Conservation (phyloP, 2,329 filamentous ascomycete species). For the Talaromyces verruculosus region DNA sequence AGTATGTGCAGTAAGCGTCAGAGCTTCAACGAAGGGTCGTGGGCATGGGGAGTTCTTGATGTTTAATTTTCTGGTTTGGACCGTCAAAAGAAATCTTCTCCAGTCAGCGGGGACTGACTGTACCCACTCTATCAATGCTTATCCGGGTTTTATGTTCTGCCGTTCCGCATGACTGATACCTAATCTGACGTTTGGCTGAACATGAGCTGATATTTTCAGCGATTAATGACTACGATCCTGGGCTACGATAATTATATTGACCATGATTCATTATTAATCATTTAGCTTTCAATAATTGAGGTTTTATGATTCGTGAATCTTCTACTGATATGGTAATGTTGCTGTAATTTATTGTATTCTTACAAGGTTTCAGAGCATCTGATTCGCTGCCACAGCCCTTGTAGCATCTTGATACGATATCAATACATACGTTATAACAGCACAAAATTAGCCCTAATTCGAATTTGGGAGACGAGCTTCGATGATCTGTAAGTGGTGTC, state of each 20-base stretch:
- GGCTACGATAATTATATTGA: background rate
- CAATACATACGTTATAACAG: background rate
- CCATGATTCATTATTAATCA: background rate
- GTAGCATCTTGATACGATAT: background rate
- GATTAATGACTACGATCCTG: background rate
- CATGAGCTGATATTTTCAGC: background rate
- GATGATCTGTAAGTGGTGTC: no score
- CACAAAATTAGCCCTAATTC: background rate
- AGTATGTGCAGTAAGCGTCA: background rate
- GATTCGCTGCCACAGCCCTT: background rate
- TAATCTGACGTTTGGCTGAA: background rate
- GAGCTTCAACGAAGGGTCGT: background rate
- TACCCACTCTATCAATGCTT: conserved; percentile 11
- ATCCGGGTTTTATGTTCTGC: conserved; percentile 26
- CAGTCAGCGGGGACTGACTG: conserved; percentile 8
- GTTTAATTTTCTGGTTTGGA: background rate
- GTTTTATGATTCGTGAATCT: no score
- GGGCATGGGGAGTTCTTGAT: background rate
- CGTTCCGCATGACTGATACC: conserved; percentile 12
- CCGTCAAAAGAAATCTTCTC: conserved; percentile 13
- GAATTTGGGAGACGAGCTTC: background rate
- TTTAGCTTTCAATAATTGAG: background rate
- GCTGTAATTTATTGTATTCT: background rate
- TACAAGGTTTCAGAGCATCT: background rate
- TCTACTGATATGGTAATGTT: background rate